A percentile compares a stretch with the other conserved stretches of the same genome.
Conservation (phyloP, 2,329 filamentous ascomycete genomes). For the Claviceps fusiformis region DNA sequence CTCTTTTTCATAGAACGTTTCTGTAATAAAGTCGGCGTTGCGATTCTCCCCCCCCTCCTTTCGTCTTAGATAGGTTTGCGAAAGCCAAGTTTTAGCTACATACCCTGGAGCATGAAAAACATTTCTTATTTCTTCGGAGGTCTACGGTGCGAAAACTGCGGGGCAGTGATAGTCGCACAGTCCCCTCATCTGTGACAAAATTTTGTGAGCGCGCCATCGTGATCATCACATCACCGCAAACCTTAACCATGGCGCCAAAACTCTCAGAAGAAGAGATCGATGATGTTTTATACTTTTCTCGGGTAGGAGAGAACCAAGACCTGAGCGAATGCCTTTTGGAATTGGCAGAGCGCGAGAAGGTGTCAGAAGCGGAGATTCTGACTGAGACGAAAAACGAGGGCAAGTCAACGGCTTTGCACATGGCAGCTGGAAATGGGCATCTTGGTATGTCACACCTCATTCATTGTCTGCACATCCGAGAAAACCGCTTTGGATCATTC, state of each 20-base stretch:
- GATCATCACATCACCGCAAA: constrained; percentile 2
- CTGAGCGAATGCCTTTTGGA: constrained; percentile 45
- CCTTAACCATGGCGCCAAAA: constrained; percentile 30
- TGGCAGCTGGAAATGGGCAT: constrained; percentile 85
- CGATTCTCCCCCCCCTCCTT: too few relatives aligned
- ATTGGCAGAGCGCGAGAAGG: constrained; percentile 48
- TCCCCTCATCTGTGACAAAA: constrained; percentile 21
- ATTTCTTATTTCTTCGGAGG: not conserved
- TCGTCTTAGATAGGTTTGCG: not conserved
- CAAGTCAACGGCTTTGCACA: constrained; percentile 76
- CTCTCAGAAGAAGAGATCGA: constrained; percentile 73
- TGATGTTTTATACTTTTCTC: constrained; percentile 79
- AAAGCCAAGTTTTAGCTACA: not conserved
- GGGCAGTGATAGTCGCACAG: constrained; percentile 19
- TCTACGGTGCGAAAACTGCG: constrained; percentile 24
- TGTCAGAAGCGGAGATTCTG: constrained; percentile 50
- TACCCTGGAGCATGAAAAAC: not conserved
- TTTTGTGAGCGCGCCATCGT: constrained; percentile 14
- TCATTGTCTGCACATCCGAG: not conserved
- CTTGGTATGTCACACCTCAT: constrained; percentile 41
- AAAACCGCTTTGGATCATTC: not conserved
- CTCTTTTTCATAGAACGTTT: not conserved
- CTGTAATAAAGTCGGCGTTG: not conserved
- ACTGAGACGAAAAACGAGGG: constrained; percentile 57
- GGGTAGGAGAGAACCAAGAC: constrained; percentile 61